These are phyloP conservation scores for Malania oleifera DNA, from an alignment of 164 flowering plant species.

Conservation along the genomic window DNA sequence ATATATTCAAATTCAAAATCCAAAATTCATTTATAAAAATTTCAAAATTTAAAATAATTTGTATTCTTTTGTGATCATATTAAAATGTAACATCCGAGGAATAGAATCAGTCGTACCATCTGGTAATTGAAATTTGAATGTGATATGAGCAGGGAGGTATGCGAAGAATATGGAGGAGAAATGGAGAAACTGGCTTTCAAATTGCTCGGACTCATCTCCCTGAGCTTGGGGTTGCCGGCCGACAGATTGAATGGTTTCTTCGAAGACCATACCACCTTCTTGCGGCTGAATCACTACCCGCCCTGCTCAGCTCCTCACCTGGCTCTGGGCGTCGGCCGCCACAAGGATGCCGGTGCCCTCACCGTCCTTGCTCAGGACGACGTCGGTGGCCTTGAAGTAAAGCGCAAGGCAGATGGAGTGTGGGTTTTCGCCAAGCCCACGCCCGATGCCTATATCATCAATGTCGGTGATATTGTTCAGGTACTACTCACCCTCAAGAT, in stretches of 20 bases:
- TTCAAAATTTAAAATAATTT: too few species aligned
- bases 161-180: slow-evolving; percentile 25
- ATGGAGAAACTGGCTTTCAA: slow-evolving; percentile 23
- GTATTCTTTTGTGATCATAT: too few species aligned
- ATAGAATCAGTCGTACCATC: too few species aligned
- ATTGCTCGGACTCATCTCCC: slow-evolving; percentile 26
- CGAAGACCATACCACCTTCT: slow-evolving; percentile 35
- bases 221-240: slow-evolving; percentile 31
- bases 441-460: slow-evolving; percentile 46
- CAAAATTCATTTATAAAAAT: too few species aligned
- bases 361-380: slow-evolving; percentile 46
- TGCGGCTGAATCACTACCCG: slow-evolving; percentile 50
- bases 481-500: too few species aligned
- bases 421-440: slow-evolving; percentile 46
- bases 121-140: too few species aligned
- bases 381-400: slow-evolving; percentile 51
- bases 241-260: slow-evolving; percentile 32
- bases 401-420: slow-evolving; percentile 38
- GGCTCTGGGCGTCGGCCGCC: slow-evolving; percentile 44
- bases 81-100: too few species aligned
- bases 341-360: slow-evolving; percentile 43
- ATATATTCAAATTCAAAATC: too few species aligned
- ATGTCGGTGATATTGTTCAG: slow-evolving; percentile 56
- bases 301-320: slow-evolving; percentile 45
- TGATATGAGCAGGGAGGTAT: slow-evolving; percentile 20